Evolutionary conservation across 2,329 filamentous ascomycete species (phyloP).

Genomic region (Hypocrella siamensis): DNA sequence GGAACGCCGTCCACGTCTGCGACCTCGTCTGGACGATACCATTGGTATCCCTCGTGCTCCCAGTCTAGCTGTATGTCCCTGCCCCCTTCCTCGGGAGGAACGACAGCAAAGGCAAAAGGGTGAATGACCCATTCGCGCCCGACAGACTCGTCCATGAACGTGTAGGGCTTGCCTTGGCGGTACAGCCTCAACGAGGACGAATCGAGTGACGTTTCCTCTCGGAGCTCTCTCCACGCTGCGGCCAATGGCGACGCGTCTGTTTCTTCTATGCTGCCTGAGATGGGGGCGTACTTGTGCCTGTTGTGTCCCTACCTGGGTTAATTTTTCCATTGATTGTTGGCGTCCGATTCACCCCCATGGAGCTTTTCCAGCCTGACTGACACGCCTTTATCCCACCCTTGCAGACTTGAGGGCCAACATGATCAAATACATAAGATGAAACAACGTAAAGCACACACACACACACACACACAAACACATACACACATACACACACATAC

Average conservation of each 20-base stretch:
- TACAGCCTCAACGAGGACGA: slow-evolving; percentile 29
- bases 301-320: background rate
- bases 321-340: no score
- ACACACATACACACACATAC: no score
- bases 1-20: slow-evolving; percentile 37
- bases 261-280: slow-evolving; percentile 44
- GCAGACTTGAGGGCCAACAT: no score
- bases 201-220: slow-evolving; percentile 44
- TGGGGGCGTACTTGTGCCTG: slow-evolving; percentile 41
- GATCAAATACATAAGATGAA: no score
- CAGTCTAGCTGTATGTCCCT: slow-evolving; percentile 33
- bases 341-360: no score
- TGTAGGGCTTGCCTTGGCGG: slow-evolving; percentile 41
- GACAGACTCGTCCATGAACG: slow-evolving; percentile 35
- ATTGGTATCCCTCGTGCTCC: slow-evolving; percentile 44
- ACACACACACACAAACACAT: no score
- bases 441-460: no score
- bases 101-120: slow-evolving; percentile 44
- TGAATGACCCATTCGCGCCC: slow-evolving; percentile 45
- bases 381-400: no score
- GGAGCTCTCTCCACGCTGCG: slow-evolving; percentile 46
- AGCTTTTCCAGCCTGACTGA: no score
- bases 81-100: background rate
- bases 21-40: slow-evolving; percentile 37
- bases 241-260: slow-evolving; percentile 34